These are phyloP conservation scores for Coemansia sp. DNA, from an alignment of 192 early-diverging fungal genomes.

Conservation along the genomic window DNA sequence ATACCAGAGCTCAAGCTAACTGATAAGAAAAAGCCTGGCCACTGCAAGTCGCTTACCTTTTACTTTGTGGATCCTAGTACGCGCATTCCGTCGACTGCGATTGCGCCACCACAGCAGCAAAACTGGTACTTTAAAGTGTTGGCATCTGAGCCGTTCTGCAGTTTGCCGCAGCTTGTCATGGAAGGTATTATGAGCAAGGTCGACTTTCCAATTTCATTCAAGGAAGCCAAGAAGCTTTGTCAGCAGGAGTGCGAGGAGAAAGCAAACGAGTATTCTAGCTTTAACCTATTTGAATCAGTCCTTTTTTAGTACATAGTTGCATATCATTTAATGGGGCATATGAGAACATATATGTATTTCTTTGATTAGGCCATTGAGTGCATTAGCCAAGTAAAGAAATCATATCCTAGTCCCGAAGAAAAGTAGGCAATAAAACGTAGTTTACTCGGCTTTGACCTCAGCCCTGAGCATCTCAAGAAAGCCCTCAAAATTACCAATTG, in stretches of 20 bases:
- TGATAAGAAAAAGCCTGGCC: constrained; percentile 60
- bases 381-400: no score
- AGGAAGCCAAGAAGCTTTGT: constrained; percentile 40
- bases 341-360: background rate
- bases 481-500: no score
- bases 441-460: no score
- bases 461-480: no score
- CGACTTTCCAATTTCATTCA: constrained; percentile 34
- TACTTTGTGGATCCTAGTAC: constrained; percentile 66
- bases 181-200: constrained; percentile 11
- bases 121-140: constrained; percentile 30
- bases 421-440: no score
- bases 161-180: constrained; percentile 16
- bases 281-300: background rate
- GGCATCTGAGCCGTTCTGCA: background rate
- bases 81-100: constrained; percentile 54
- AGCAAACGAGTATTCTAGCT: background rate
- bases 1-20: constrained; percentile 59
- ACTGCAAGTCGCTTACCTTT: constrained; percentile 66
- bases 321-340: background rate
- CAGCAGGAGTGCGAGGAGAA: constrained; percentile 41
- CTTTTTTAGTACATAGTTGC: constrained; percentile 2
- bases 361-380: no score
- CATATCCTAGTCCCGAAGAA: no score
- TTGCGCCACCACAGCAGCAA: constrained; percentile 65